Evolutionary conservation across 2,329 filamentous ascomycete species (phyloP).

Genomic region (Paracorniculantispora psalliotae): DNA sequence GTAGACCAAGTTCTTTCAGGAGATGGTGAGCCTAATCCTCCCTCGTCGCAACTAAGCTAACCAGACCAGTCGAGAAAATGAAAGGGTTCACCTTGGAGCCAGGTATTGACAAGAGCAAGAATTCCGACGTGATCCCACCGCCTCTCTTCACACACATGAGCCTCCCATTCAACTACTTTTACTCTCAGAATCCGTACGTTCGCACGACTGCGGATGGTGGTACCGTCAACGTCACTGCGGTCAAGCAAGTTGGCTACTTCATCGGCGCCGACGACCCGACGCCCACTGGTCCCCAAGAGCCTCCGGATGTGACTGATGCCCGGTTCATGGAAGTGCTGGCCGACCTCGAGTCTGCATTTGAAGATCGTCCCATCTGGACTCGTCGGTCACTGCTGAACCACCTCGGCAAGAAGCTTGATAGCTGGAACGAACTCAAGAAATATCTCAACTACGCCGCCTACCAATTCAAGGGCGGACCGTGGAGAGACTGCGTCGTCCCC

Average conservation of each 20-base stretch:
- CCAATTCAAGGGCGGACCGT: constrained; percentile 88
- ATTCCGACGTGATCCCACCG: constrained; percentile 71
- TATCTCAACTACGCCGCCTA: constrained; percentile 83
- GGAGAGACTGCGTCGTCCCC: constrained; percentile 79
- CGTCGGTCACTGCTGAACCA: constrained; percentile 74
- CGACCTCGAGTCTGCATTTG: constrained; percentile 60
- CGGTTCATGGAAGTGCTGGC: constrained; percentile 60
- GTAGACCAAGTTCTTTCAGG: constrained; percentile 66
- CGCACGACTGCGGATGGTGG: constrained; percentile 54
- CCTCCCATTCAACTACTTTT: constrained; percentile 73
- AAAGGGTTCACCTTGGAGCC: constrained; percentile 63
- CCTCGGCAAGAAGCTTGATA: constrained; percentile 47
- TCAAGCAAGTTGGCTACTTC: constrained; percentile 56
- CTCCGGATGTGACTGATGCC: constrained; percentile 54
- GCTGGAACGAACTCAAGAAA: constrained; percentile 60
- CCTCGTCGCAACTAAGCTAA: constrained; percentile 20
- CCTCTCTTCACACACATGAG: constrained; percentile 71
- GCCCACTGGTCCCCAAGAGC: constrained; percentile 54
- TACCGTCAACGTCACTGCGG: constrained; percentile 54
- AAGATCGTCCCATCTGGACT: constrained; percentile 78
- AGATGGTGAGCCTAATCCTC: constrained; percentile 49
- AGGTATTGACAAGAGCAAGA: constrained; percentile 51
- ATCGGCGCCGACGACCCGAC: constrained; percentile 58
- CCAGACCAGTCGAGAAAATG: constrained; percentile 44
- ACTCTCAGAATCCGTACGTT: constrained; percentile 80